Conservation (phyloP, 2,329 filamentous ascomycete genomes). For the Ilyonectria destructans region DNA sequence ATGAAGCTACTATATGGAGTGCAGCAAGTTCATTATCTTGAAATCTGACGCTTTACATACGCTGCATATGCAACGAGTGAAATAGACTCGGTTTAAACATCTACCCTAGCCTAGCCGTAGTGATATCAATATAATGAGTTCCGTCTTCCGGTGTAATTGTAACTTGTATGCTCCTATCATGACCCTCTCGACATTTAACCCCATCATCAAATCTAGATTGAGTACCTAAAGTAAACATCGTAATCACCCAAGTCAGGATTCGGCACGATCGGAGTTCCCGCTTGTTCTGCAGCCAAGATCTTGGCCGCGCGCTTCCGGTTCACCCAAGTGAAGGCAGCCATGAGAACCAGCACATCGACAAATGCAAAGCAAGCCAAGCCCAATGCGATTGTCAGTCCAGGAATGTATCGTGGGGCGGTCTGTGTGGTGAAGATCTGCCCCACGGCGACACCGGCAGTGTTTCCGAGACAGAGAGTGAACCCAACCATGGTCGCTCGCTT, state of each 20-base stretch:
- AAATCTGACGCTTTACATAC: background rate
- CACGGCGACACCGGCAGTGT: constrained; percentile 64
- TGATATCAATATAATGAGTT: background rate
- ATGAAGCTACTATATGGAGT: background rate
- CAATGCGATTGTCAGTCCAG: constrained; percentile 47
- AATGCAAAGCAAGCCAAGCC: constrained; percentile 48
- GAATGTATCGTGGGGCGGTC: constrained; percentile 49
- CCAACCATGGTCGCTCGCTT: constrained; percentile 64
- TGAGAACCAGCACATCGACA: constrained; percentile 42
- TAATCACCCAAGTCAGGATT: constrained; percentile 49
- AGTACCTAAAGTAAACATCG: constrained; percentile 49
- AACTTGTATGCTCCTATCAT: background rate
- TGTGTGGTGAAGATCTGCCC: constrained; percentile 60
- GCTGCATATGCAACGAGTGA: background rate
- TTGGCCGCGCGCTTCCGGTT: constrained; percentile 47
- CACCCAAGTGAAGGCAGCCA: constrained; percentile 45
- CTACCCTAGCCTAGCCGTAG: background rate
- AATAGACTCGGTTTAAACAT: background rate
- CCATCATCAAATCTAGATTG: constrained; percentile 1
- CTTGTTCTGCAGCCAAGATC: constrained; percentile 42
- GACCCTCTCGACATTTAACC: background rate
- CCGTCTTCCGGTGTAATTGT: background rate
- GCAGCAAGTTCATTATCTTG: background rate
- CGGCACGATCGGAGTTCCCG: constrained; percentile 40
- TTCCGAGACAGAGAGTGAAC: constrained; percentile 63